Base-by-base conservation (phyloP, 169 alveolate genomes). In the Plasmodium sp. region DNA sequence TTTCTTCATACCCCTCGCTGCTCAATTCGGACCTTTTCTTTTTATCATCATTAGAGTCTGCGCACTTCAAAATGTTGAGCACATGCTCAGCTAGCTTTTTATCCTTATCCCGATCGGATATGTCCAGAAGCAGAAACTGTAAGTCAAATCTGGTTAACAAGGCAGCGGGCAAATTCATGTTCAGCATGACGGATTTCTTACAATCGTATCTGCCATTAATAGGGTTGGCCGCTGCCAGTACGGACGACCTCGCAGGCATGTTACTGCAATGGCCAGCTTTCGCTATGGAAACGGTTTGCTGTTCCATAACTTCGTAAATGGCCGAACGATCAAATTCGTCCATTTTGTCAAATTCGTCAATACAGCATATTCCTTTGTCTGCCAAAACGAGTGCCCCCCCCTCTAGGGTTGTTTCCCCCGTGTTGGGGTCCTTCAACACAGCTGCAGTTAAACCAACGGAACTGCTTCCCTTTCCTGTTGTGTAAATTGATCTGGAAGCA, bases 401-500 rank as follows among this genome's bases (percentile, higher is more conserved):
- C 95, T 99, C 99, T 82, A 99, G 93, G 9, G 98, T 97, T 67
- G 98, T 97, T 92, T 98, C 99, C 0, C 96, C 97, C 3, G 99
- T 98, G 39, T 96, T 93, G 18, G 99, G 99, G 96, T 99, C 99
- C 84, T 98, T 99, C 74, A 98, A 96, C 27, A 99, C 99, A 9
- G 99, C 99, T 4, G 99, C 99, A n/a, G 99, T 99, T 58, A 99
- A 97, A 96, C 99, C 99, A 14, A 99, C 99, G 7, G 99, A 99
- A 51, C 99, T 97, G 84, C 99, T 97, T 27, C 99, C 99, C 94
- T 99, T 98, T 12, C 99, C 99, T 0, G 99, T 98, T 43, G 99
- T 98, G 95, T 99, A 98, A n/a, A 98, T 97, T 10, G 99, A 97
- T 73, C 99, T 96, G 7, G 99, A 98, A 18, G 99, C 98, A 22